Evolutionary conservation across 129 eudicot genomes (phyloP).

Genomic region (Escallonia herrerae): DNA sequence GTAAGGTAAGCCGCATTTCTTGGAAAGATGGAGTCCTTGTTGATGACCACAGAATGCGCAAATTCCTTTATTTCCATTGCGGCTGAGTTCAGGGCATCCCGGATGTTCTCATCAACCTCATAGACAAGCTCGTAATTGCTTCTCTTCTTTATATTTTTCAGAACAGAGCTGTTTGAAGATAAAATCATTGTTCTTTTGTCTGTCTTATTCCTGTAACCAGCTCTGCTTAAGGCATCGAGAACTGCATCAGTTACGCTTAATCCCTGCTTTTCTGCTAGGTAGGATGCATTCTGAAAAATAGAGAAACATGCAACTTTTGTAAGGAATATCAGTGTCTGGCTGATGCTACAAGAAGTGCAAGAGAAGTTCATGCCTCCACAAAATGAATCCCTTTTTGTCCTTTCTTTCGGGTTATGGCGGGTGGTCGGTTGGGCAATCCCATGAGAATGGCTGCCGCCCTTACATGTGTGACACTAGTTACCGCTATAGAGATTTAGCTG

Average conservation of each 20-base stretch:
- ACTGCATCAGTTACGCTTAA: slow-evolving; percentile 40
- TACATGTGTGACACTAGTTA: too few species aligned
- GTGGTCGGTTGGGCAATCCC: too few species aligned
- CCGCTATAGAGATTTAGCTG: too few species aligned
- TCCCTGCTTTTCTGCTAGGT: slow-evolving; percentile 40
- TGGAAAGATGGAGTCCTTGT: slow-evolving; percentile 31
- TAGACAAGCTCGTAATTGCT: slow-evolving; percentile 31
- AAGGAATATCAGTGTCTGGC: too few species aligned
- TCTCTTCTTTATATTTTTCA: slow-evolving; percentile 12
- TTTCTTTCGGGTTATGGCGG: too few species aligned
- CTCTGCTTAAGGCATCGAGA: slow-evolving; percentile 26
- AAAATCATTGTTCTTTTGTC: slow-evolving; percentile 25
- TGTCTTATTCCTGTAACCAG: slow-evolving; percentile 22
- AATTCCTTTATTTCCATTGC: slow-evolving; percentile 26
- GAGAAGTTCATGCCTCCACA: background rate
- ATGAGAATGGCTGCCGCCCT: too few species aligned
- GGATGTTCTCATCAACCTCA: slow-evolving; percentile 23
- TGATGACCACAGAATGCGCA: slow-evolving; percentile 31
- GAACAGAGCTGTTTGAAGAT: slow-evolving; percentile 35
- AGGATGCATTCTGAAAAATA: slow-evolving; percentile 39
- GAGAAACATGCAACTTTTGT: background rate
- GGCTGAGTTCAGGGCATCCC: slow-evolving; percentile 25
- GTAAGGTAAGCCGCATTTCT: slow-evolving; percentile 9
- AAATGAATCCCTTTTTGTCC: background rate
- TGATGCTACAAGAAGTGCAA: background rate